Evolutionary conservation across 306 rosid species (phyloP), one percentile per base, ranked within the genome.

Genomic region (Benincasa hispida): DNA sequence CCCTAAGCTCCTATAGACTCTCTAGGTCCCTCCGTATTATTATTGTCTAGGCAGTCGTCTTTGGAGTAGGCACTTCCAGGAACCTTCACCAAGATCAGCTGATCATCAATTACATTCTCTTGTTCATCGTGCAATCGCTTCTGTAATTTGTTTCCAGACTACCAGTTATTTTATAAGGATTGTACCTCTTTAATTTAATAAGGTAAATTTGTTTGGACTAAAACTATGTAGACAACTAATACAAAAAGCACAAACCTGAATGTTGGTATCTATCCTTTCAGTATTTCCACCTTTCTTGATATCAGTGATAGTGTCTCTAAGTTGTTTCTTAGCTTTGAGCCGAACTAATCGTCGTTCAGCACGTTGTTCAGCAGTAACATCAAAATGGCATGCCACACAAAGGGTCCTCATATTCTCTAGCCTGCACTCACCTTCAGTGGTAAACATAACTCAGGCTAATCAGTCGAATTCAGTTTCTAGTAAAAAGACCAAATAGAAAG

Each of bases 401-500:
- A 93, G 93, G 75, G 98, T 91, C 79, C 98, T 87, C 92, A 93
- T 83, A 84, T 93, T 93, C 82, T 93, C 98, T 45, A 91, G 90
- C 74, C 84, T 86, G 85, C 97, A 93, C 74, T 91, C 98, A 15
- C 98, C 98, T 93, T 74, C 75, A 55, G 57, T 76, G 34, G 39
- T 51, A 24, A 57, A 62, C 55, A 72, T 34, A 69, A 34, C 28
- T 11, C 69, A 77, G 61, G 21, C n/a, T 69, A 27, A 30, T 82
- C 75, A 60, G 18, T n/a, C 70, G 15, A 69, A 24, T 42, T 45
- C 75, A 42, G 17, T 42, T 2, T 8, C 55, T 21, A 42, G 74
- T 67, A 21, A 42, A 69, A 45, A 2, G 37, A 69, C 75, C 51
- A 39, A n/a, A 66, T 21, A 41, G 18, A 45, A 45, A 14, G 56